These are phyloP conservation scores for Coemansia sp. DNA, from an alignment of 192 early-diverging fungal genomes.

Conservation along the genomic window DNA sequence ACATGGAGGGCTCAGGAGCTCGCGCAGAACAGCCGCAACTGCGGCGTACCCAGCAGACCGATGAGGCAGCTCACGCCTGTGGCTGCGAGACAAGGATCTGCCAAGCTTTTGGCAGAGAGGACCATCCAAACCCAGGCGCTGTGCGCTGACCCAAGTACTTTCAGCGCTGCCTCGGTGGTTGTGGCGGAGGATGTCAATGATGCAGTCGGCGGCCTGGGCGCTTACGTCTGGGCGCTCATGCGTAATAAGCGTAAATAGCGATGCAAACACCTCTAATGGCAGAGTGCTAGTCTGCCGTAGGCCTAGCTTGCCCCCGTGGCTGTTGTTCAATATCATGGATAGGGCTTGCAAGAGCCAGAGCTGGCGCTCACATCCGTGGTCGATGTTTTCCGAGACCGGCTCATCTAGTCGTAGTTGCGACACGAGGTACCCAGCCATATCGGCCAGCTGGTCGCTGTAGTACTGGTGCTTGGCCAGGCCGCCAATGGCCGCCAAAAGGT, in stretches of 20 bases:
- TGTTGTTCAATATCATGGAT: conserved; percentile 22
- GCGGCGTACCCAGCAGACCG: conserved; percentile 23
- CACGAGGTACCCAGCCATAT: conserved; percentile 47
- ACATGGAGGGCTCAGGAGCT: conserved; percentile 18
- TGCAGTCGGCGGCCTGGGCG: conserved; percentile 43
- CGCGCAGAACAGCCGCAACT: conserved; percentile 20
- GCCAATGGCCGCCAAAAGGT: conserved; percentile 50
- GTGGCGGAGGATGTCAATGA: conserved; percentile 35
- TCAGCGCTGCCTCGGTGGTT: background rate
- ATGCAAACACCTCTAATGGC: conserved; percentile 27
- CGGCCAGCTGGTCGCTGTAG: conserved; percentile 46
- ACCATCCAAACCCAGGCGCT: conserved; percentile 8
- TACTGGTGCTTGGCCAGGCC: conserved; percentile 55
- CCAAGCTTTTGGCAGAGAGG: conserved; percentile 35
- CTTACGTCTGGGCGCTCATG: conserved; percentile 17
- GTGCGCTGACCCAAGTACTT: conserved; percentile 10
- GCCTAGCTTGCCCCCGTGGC: background rate
- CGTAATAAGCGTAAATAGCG: conserved; percentile 44
- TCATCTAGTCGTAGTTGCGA: conserved; percentile 29
- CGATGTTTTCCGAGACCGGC: background rate
- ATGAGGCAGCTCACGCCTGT: background rate
- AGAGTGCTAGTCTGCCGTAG: conserved; percentile 12
- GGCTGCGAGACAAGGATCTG: conserved; percentile 11
- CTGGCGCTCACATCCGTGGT: conserved; percentile 3
- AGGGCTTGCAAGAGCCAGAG: conserved; percentile 37